Conservation (phyloP, 2,329 filamentous ascomycete genomes). For the Tetracladium maxilliforme region DNA sequence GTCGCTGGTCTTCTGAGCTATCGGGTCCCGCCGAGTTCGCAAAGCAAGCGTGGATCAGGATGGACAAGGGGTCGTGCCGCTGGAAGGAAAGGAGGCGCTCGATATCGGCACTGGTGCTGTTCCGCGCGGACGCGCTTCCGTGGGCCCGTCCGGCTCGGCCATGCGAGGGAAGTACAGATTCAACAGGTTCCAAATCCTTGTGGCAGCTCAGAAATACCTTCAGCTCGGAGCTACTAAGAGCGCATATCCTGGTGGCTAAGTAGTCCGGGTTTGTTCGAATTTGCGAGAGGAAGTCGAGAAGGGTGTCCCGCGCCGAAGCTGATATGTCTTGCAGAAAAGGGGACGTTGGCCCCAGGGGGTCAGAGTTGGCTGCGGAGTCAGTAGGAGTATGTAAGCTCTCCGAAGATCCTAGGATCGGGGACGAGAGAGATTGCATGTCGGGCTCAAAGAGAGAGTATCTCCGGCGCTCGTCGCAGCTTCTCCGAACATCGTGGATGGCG, state of each 20-base stretch:
- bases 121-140: constrained; percentile 27
- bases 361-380: no score
- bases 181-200: constrained; percentile 64
- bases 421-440: constrained; percentile 58
- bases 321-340: constrained; percentile 64
- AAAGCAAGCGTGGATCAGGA: constrained; percentile 78
- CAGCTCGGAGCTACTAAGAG: constrained; percentile 62
- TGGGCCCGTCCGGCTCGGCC: constrained; percentile 30
- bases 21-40: constrained; percentile 72
- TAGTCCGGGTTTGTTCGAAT: constrained; percentile 81
- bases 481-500: constrained; percentile 65
- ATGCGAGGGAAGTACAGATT: constrained; percentile 67
- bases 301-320: constrained; percentile 55
- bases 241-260: constrained; percentile 66
- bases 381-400: constrained; percentile 34
- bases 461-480: constrained; percentile 59
- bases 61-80: constrained; percentile 71
- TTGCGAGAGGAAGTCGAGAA: constrained; percentile 67
- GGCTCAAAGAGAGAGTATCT: constrained; percentile 59
- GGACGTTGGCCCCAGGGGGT: constrained; percentile 25
- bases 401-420: constrained; percentile 29
- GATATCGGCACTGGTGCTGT: constrained; percentile 41
- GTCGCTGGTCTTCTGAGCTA: constrained; percentile 64
- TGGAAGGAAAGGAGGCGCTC: constrained; percentile 81
- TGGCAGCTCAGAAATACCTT: constrained; percentile 65